Conservation (phyloP, 108 stramenopile genomes). For the Stephanodiscus triporus region DNA sequence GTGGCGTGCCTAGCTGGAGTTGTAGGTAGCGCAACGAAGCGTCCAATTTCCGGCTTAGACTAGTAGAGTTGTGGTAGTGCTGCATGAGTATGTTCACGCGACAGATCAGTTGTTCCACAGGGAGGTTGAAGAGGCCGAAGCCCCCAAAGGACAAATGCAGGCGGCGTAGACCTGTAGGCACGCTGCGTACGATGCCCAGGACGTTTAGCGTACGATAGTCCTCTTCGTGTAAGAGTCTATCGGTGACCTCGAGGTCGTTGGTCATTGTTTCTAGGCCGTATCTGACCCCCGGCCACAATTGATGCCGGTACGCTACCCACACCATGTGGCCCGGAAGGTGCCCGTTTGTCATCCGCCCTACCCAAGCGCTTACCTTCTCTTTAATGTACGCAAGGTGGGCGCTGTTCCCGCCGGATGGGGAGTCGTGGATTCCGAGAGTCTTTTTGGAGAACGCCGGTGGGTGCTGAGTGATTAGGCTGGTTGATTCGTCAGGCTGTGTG, state of each 20-base stretch:
- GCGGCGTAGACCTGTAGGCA: slow-evolving; percentile 7
- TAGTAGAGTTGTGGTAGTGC: slow-evolving; percentile 6
- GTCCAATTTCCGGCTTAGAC: neutral
- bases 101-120: neutral
- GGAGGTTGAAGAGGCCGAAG: slow-evolving; percentile 1
- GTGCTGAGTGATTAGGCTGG: too few species aligned
- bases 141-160: slow-evolving; percentile 13
- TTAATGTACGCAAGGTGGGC: neutral
- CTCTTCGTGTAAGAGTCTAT: neutral
- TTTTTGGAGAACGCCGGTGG: neutral
- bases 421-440: neutral
- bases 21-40: slow-evolving; percentile 15
- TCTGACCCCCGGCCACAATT: neutral
- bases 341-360: neutral
- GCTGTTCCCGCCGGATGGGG: neutral
- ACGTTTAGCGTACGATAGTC: neutral
- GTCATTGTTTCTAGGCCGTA: neutral
- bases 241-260: neutral
- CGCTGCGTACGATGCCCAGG: slow-evolving; percentile 5
- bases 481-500: too few species aligned
- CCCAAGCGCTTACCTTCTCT: neutral
- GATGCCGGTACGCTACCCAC: neutral
- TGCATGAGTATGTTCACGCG: slow-evolving; percentile 11
- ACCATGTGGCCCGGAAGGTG: neutral
- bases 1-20: slow-evolving; percentile 16